These are phyloP conservation scores for Komagataea norvegica DNA, from an alignment of 1,139 yeast species.

Conservation along the genomic window DNA sequence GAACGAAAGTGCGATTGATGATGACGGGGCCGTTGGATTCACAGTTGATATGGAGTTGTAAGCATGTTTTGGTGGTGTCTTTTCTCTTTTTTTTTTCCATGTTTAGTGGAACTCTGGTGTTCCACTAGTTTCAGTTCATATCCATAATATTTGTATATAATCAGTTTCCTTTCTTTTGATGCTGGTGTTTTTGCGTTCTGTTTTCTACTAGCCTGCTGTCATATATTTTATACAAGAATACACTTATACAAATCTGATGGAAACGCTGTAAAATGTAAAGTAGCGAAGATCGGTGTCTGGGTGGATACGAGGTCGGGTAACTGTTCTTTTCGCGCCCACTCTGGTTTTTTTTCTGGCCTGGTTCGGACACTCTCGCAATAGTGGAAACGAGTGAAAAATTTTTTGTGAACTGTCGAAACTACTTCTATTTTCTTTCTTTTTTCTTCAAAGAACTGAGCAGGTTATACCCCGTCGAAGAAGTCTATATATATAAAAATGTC, in stretches of 20 bases:
- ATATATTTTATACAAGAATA: too few relatives aligned
- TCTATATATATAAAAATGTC: conserved; percentile 61
- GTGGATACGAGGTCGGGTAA: conserved; percentile 2
- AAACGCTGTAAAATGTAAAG: too few relatives aligned
- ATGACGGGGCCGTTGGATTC: conserved; percentile 49
- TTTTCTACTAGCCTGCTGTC: too few relatives aligned
- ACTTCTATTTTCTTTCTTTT: background rate
- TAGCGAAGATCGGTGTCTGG: background rate
- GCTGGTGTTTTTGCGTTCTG: too few relatives aligned
- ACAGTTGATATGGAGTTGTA: conserved; percentile 69
- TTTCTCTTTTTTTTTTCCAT: background rate
- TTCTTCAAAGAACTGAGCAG: conserved; percentile 67
- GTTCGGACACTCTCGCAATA: conserved; percentile 1
- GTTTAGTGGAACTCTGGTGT: too few relatives aligned
- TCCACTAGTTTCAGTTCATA: too few relatives aligned
- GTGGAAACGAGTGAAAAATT: conserved; percentile 3
- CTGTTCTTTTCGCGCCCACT: conserved; percentile 3
- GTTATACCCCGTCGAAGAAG: conserved; percentile 76
- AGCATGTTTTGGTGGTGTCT: background rate
- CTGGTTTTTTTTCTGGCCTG: conserved; percentile 2
- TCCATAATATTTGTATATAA: too few relatives aligned
- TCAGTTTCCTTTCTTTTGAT: too few relatives aligned
- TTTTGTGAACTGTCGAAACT: background rate
- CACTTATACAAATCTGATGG: too few relatives aligned
- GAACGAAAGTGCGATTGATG: conserved; percentile 44